Conservation (phyloP, 2,329 filamentous ascomycete species). For the Calonectria crousiana region DNA sequence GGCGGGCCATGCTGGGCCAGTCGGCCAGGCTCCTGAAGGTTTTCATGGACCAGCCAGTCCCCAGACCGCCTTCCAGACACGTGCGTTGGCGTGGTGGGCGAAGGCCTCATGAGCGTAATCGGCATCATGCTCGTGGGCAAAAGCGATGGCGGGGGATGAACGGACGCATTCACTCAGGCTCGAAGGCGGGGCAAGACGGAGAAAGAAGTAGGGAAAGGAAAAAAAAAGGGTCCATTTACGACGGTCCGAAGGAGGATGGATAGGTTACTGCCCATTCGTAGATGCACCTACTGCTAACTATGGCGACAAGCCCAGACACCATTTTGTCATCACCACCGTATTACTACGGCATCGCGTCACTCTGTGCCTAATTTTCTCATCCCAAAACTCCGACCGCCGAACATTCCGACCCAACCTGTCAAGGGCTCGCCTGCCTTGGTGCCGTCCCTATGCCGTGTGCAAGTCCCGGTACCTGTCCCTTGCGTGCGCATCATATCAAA, state of each 20-base stretch:
- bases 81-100: conserved; percentile 27
- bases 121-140: conserved; percentile 11
- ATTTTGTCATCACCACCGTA: neutral
- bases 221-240: conserved; percentile 3
- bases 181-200: conserved; percentile 34
- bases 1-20: conserved; percentile 33
- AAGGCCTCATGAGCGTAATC: conserved; percentile 27
- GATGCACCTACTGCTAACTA: neutral
- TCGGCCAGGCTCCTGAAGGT: conserved; percentile 28
- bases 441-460: conserved; percentile 2
- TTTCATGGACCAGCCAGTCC: conserved; percentile 37
- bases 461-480: conserved; percentile 2
- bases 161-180: conserved; percentile 25
- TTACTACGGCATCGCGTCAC: conserved; percentile 7
- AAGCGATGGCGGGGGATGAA: conserved; percentile 12
- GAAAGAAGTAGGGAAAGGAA: neutral
- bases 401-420: neutral
- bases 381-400: neutral
- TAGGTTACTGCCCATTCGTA: neutral
- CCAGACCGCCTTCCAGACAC: conserved; percentile 45
- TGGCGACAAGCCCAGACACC: neutral
- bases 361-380: conserved; percentile 13
- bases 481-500: neutral
- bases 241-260: neutral
- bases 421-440: neutral